Percentiles rank a stretch among this genome's conserved stretches.
These are phyloP conservation scores for sunflower (Helianthus annuus) DNA, from an alignment of 129 eudicot species.

Conservation along the genomic window DNA sequence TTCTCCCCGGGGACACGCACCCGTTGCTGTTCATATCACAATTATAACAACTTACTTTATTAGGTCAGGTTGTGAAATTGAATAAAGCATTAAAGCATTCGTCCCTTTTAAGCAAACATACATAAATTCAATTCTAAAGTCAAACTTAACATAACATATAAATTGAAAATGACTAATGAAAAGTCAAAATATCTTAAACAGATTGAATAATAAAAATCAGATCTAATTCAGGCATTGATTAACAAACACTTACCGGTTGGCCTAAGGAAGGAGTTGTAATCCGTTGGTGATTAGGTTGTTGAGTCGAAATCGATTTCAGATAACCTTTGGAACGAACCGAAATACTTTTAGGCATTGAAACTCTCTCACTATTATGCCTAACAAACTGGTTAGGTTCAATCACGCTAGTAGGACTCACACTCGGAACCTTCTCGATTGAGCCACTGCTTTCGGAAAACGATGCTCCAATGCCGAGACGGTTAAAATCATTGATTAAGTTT, in stretches of 20 bases:
- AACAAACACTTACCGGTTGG: slow-evolving; percentile 43
- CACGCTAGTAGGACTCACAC: slow-evolving; percentile 54
- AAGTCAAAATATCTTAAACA: not conserved
- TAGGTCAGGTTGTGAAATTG: not conserved
- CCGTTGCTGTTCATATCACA: slow-evolving; percentile 44
- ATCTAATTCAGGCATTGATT: slow-evolving; percentile 5
- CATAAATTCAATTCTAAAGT: not conserved
- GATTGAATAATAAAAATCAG: slow-evolving; percentile 1
- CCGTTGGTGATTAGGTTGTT: slow-evolving; percentile 29
- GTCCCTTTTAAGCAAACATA: slow-evolving; percentile 3
- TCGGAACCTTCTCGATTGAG: slow-evolving; percentile 27
- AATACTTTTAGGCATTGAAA: slow-evolving; percentile 62
- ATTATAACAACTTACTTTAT: slow-evolving; percentile 20
- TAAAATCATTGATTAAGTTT: slow-evolving; percentile 34
- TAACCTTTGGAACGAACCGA: slow-evolving; percentile 69
- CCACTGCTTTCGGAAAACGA: slow-evolving; percentile 25
- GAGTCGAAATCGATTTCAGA: slow-evolving; percentile 34
- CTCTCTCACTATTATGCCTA: slow-evolving; percentile 34
- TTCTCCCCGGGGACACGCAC: slow-evolving; percentile 53
- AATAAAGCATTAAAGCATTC: slow-evolving; percentile 3
- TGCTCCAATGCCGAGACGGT: slow-evolving; percentile 42
- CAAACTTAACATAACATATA: not conserved
- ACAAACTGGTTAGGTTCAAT: slow-evolving; percentile 47
- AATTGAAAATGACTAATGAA: slow-evolving; percentile 11
- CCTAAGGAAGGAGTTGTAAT: slow-evolving; percentile 20